A percentile compares a stretch with the other conserved stretches of the same genome.
Conservation (phyloP, 2,329 filamentous ascomycete genomes). For the Thielaviopsis punctulata region DNA sequence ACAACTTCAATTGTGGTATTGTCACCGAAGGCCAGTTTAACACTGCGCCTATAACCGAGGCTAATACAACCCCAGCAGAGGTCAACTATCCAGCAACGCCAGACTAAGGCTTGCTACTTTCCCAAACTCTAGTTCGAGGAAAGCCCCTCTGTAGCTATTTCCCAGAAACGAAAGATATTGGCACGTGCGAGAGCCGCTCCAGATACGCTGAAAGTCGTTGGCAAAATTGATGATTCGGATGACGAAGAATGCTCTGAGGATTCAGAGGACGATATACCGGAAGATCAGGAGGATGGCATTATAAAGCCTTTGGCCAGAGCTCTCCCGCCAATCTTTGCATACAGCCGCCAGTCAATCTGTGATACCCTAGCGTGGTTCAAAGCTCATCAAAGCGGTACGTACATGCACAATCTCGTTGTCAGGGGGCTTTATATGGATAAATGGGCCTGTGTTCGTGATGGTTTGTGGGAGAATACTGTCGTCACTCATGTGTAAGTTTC, state of each 20-base stretch:
- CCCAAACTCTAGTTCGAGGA: too few species aligned
- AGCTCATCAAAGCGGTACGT: conserved; percentile 40
- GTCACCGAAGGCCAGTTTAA: too few species aligned
- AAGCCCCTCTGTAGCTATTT: background rate
- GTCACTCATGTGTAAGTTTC: conserved; percentile 41
- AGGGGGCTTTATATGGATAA: conserved; percentile 43
- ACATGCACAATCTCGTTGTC: conserved; percentile 31
- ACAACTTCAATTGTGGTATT: background rate
- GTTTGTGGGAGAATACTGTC: conserved; percentile 42
- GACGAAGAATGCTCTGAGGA: background rate
- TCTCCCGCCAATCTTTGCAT: conserved; percentile 32
- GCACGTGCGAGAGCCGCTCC: background rate
- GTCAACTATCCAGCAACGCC: too few species aligned
- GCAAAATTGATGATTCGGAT: background rate
- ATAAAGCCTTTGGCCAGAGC: background rate
- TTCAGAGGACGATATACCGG: background rate
- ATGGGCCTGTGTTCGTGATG: conserved; percentile 34
- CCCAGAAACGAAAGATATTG: background rate
- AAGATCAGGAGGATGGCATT: background rate
- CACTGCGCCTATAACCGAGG: too few species aligned
- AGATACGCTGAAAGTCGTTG: background rate
- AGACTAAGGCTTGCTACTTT: too few species aligned
- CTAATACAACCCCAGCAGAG: too few species aligned
- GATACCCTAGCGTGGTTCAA: conserved; percentile 47
- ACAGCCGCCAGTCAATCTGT: conserved; percentile 40